Conservation (phyloP, 129 eudicot species). For the Rutidosis leptorrhynchoides region DNA sequence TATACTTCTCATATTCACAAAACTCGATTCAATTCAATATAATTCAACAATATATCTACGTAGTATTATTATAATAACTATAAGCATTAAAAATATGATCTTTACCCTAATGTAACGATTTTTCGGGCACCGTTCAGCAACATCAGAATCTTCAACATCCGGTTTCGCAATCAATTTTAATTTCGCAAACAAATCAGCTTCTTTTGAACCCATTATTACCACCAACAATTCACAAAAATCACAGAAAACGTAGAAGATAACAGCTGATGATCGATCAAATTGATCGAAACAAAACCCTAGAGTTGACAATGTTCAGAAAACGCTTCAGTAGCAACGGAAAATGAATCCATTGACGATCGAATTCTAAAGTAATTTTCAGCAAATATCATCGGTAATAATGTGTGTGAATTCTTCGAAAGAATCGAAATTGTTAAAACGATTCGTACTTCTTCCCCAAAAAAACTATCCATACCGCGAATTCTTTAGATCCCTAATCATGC, state of each 20-base stretch:
- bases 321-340: slow-evolving; percentile 48
- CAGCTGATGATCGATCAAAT: slow-evolving; percentile 3
- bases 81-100: not conserved
- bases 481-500: slow-evolving; percentile 36
- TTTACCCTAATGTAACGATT: slow-evolving; percentile 37
- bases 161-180: slow-evolving; percentile 15
- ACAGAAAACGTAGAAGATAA: slow-evolving; percentile 16
- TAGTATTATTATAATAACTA: not conserved
- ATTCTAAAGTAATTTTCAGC: slow-evolving; percentile 31
- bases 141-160: slow-evolving; percentile 34
- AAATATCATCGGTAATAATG: slow-evolving; percentile 30
- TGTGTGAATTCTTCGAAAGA: slow-evolving; percentile 23
- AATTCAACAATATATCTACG: not conserved
- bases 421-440: slow-evolving; percentile 14
- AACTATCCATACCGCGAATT: slow-evolving; percentile 26
- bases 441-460: slow-evolving; percentile 14
- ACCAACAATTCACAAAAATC: slow-evolving; percentile 13
- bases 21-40: not conserved
- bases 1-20: not conserved
- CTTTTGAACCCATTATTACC: slow-evolving; percentile 28
- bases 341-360: slow-evolving; percentile 40
- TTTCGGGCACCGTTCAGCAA: slow-evolving; percentile 39
- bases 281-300: slow-evolving; percentile 15
- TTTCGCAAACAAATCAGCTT: slow-evolving; percentile 27
- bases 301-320: slow-evolving; percentile 34